Evolutionary conservation across 2,329 filamentous ascomycete genomes (phyloP).

Genomic region (Xylaria sp.): DNA sequence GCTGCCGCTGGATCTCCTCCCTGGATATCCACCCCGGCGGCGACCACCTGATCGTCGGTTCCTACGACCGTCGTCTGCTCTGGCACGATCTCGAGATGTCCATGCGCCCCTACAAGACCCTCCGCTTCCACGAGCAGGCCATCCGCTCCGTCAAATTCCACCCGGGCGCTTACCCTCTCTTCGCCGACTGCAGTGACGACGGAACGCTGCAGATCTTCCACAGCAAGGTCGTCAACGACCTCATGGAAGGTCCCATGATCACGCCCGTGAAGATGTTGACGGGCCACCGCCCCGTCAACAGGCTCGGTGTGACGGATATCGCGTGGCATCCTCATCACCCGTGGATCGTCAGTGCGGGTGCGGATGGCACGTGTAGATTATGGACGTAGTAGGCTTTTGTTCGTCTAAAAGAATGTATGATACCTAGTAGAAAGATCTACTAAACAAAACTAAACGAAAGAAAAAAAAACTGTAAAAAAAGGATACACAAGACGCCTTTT

Average conservation of each 20-base stretch:
- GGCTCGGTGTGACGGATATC: constrained; percentile 85
- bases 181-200: constrained; percentile 93
- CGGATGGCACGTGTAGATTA: constrained; percentile 85
- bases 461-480: too few relatives aligned
- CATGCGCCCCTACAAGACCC: constrained; percentile 86
- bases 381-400: constrained; percentile 56
- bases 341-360: constrained; percentile 90
- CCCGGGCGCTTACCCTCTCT: constrained; percentile 64
- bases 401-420: not conserved
- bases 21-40: constrained; percentile 91
- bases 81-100: constrained; percentile 98
- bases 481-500: too few relatives aligned
- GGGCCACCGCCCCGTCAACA: constrained; percentile 80
- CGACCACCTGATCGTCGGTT: constrained; percentile 89
- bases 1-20: constrained; percentile 86
- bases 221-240: constrained; percentile 86
- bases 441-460: too few relatives aligned
- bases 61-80: constrained; percentile 86
- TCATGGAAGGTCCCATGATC: constrained; percentile 94
- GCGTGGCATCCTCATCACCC: constrained; percentile 95
- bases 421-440: too few relatives aligned
- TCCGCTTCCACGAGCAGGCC: constrained; percentile 89
- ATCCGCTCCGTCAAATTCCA: constrained; percentile 89
- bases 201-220: constrained; percentile 95
- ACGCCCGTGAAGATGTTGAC: constrained; percentile 91